Conservation (phyloP, 768 basidiomycete species). For the Pisolithus orientalis region DNA sequence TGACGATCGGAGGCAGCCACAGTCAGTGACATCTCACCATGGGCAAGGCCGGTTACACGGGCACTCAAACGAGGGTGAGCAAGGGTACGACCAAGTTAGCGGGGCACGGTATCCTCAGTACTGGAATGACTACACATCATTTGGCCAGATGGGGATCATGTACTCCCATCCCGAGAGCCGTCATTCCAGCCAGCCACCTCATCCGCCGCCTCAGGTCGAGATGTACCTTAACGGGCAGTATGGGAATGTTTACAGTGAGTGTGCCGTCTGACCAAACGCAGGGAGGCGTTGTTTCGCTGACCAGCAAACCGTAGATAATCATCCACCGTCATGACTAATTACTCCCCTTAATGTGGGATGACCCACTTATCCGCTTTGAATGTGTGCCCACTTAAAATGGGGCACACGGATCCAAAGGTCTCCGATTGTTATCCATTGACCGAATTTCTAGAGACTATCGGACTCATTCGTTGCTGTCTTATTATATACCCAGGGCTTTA, state of each 20-base stretch:
- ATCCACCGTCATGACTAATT: slow-evolving; percentile 2
- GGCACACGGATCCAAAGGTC: no score
- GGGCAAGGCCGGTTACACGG: slow-evolving; percentile 11
- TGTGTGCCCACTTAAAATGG: no score
- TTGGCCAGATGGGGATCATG: slow-evolving; percentile 40
- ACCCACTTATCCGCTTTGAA: background rate
- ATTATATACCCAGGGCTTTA: no score
- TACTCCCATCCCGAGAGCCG: slow-evolving; percentile 21
- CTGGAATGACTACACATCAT: slow-evolving; percentile 52
- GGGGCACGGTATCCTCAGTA: slow-evolving; percentile 42
- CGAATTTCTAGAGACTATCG: no score
- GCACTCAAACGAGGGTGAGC: slow-evolving; percentile 9
- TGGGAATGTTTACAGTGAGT: slow-evolving; percentile 24
- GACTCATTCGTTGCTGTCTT: no score
- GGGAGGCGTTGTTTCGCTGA: no score
- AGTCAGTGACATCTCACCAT: slow-evolving; percentile 10
- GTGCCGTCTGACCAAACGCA: background rate
- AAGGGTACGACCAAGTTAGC: slow-evolving; percentile 14
- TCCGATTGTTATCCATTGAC: no score
- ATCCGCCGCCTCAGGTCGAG: slow-evolving; percentile 11
- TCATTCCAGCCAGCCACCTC: slow-evolving; percentile 3
- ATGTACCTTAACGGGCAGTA: slow-evolving; percentile 22
- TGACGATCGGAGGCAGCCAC: slow-evolving; percentile 37
- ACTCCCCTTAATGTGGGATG: background rate
- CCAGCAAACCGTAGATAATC: background rate